Evolutionary conservation across 2,329 filamentous ascomycete genomes (phyloP).

Genomic region (Alternaria sp.): DNA sequence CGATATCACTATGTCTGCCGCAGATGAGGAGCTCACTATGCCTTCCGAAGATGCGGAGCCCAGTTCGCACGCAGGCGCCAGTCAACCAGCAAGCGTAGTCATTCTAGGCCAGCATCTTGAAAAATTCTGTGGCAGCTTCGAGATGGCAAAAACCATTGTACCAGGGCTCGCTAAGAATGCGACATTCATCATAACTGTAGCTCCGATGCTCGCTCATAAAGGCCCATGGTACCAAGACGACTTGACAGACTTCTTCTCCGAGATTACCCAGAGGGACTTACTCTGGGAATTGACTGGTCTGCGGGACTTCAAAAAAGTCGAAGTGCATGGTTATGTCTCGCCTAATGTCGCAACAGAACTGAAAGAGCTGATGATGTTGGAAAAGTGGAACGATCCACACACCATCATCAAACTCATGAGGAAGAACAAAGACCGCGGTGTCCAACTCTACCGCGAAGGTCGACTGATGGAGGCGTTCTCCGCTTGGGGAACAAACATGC

Average conservation of each 20-base stretch:
- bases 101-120: fast-evolving
- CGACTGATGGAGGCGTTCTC: background rate
- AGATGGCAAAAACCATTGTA: background rate
- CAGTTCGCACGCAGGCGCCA: background rate
- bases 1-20: background rate
- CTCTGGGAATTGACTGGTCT: fast-evolving
- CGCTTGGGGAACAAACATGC: background rate
- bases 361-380: background rate
- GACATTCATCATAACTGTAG: background rate
- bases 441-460: fast-evolving
- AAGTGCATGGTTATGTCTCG: fast-evolving
- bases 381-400: background rate
- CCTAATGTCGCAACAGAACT: fast-evolving
- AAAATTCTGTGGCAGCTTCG: background rate
- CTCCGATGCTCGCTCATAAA: background rate
- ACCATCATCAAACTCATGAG: fast-evolving
- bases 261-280: background rate
- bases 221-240: background rate
- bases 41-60: no score
- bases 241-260: background rate
- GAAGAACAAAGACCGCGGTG: fast-evolving
- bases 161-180: background rate
- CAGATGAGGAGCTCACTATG: no score
- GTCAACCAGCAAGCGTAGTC: background rate
- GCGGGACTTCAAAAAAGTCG: background rate